A percentile compares a stretch with the other conserved stretches of the same genome.
Evolutionary conservation across 148 eudicot genomes (phyloP).

Genomic region (Vaccinium vitisidaea): DNA sequence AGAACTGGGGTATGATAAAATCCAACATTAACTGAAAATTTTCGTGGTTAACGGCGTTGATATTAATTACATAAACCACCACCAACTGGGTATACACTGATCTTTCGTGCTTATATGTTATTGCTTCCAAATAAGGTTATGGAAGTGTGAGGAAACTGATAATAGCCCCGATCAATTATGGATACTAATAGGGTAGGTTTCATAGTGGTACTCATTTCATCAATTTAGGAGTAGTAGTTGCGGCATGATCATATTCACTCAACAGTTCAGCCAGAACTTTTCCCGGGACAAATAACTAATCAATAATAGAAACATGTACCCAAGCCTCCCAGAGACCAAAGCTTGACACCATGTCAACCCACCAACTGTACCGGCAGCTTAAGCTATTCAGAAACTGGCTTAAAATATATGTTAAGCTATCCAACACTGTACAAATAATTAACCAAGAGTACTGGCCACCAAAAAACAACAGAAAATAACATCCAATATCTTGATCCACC

Average conservation of each 20-base stretch:
- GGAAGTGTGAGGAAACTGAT: background rate
- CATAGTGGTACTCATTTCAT: background rate
- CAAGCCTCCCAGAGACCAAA: slow-evolving; percentile 2
- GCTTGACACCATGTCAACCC: background rate
- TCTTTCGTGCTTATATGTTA: background rate
- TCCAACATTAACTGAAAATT: background rate
- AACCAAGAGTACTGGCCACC: slow-evolving; percentile 4
- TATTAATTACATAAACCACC: background rate
- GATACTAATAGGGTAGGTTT: background rate
- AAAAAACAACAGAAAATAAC: background rate
- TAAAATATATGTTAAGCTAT: background rate
- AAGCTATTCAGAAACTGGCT: background rate
- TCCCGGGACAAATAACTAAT: background rate
- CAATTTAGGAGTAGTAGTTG: background rate
- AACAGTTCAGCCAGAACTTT: background rate
- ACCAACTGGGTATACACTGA: background rate
- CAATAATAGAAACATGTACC: background rate
- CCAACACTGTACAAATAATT: background rate
- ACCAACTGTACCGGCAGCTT: too few relatives aligned
- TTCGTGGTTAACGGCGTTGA: background rate
- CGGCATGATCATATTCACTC: background rate
- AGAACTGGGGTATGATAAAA: background rate
- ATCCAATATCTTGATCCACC: background rate
- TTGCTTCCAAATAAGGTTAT: background rate
- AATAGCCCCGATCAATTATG: background rate